Evolutionary conservation across 2,329 filamentous ascomycete species (phyloP), one percentile per base, ranked within the genome.

Genomic region (Cryphonectria nitschkei): DNA sequence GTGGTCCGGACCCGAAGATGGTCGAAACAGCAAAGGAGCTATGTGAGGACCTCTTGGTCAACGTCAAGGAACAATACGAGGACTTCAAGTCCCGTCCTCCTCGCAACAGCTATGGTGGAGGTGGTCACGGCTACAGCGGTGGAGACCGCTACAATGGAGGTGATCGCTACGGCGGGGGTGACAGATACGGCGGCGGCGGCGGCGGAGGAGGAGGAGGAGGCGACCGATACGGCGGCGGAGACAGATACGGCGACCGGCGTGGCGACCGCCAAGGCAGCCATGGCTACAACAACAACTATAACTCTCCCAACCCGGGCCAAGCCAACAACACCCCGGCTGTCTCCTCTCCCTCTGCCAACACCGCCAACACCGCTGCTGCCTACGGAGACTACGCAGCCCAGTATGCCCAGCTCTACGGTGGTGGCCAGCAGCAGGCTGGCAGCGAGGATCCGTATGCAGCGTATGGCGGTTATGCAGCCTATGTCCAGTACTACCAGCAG

Each of bases 41-140:
- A 62, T 98, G 95, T 79, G 89, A 95, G 76, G 94, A 97, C 76
- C 85, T 99, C 67, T 87, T 99, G 64, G 87, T 85, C 74, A 97
- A 96, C 75, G 96, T 99, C 69, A 92, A 91, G 78, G 88, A 94
- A 73, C 92, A 97, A 79, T 98, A 98, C 79, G 92, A 98, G 78
- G 90, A 91, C 63, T 97, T 95, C 86, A 98, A 98, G 82, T 89
- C 89, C 75, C 90, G 93, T 9, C 92, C 92, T 22, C 92, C 90
- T 73, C 91, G 92, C 65, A 82, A 83, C 62, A 91, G 89, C 75
- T 88, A 89, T 34, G 84, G 81, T 62, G 80, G 84, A 67, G 66
- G 68, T 22, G 68, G 70, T 52, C 64, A 65, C 32, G 71, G 69
- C 41, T 69, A 50, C 14, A 63, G 68, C 29, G 68, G 86, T 37